Base-by-base conservation (phyloP, 139 green algal species). In the Chlamydomonas sp. region DNA sequence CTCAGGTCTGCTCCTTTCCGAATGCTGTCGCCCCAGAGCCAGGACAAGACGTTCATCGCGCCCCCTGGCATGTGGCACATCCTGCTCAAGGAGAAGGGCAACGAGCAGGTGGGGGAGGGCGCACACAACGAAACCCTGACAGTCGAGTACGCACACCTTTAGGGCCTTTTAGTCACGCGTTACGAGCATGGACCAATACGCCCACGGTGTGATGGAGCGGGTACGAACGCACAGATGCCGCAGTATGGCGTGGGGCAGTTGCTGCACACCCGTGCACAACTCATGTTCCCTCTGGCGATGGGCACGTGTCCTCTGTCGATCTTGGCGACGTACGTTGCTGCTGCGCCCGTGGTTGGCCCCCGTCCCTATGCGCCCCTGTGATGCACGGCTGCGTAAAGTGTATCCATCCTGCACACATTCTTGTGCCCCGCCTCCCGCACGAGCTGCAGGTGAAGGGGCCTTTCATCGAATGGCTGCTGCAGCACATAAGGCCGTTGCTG, bases 11-110 rank as follows among this genome's bases (percentile, higher is more conserved):
- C 57, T 57, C 49, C 57, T 72, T 16, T 3, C 8, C 67, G 67
- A n/a, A 18, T 15, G 10, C 12, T 72, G 67, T n/a, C 69, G 49
- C 64, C 20, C 1, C 75, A 81, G 80, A 77, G 73, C 79, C 9
- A 63, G 1, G 78, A 83, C 86, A 90, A 85, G 72, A 71, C 63
- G 17, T 67, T 87, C 0, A 17, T 83, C 18, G 10, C 63, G 49
- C 67, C 79, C 18, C 79, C 67, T 20, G 63, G 63, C 66, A 91
- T 90, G 77, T 92, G 91, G 90, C 90, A 93, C 88, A 79, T 93
- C 14, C 84, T 93, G 6, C 78, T 91, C 60, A 89, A 94, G 77
- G 91, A 94, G 89, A 86, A 83, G 2, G 86, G 89, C 31, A 84
- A 93, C 76, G 89, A 93, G 77, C 20, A 82, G 67, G 81, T 90